A percentile compares a stretch with the other conserved stretches of the same genome.
Conservation (phyloP, 1,284 basidiomycete species). For the Inonotus obliquus region DNA sequence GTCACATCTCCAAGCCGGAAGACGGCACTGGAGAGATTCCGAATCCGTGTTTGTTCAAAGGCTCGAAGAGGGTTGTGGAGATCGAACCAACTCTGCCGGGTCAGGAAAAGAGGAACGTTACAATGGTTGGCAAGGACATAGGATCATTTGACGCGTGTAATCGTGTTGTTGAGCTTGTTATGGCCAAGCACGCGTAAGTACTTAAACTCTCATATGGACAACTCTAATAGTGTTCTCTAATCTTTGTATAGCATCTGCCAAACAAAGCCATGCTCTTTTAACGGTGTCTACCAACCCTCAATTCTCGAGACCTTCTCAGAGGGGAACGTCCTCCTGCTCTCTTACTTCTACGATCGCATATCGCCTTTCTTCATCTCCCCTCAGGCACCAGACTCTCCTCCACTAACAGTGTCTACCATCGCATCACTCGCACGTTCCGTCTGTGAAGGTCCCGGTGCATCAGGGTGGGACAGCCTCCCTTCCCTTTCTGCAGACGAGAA, state of each 20-base stretch:
- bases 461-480: background rate
- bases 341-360: slow-evolving; percentile 97
- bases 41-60: slow-evolving; percentile 82
- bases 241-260: slow-evolving; percentile 64
- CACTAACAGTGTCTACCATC: slow-evolving; percentile 59
- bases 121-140: slow-evolving; percentile 76
- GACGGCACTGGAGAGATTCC: slow-evolving; percentile 29
- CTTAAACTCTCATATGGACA: slow-evolving; percentile 8
- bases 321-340: slow-evolving; percentile 80
- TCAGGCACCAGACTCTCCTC: background rate
- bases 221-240: background rate
- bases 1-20: slow-evolving; percentile 18
- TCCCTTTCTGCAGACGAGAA: background rate
- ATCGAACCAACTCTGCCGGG: slow-evolving; percentile 58
- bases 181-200: slow-evolving; percentile 93
- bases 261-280: slow-evolving; percentile 91
- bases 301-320: slow-evolving; percentile 83
- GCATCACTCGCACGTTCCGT: slow-evolving; percentile 63
- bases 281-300: slow-evolving; percentile 97
- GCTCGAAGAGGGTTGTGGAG: slow-evolving; percentile 60
- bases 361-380: slow-evolving; percentile 62
- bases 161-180: slow-evolving; percentile 81
- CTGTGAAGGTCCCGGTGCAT: slow-evolving; percentile 57
- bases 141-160: slow-evolving; percentile 87
- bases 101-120: slow-evolving; percentile 51